Evolutionary conservation across 805 yeast genomes (phyloP), one percentile per base, ranked within the genome.

Genomic region (Myxozyma kluyveri): DNA sequence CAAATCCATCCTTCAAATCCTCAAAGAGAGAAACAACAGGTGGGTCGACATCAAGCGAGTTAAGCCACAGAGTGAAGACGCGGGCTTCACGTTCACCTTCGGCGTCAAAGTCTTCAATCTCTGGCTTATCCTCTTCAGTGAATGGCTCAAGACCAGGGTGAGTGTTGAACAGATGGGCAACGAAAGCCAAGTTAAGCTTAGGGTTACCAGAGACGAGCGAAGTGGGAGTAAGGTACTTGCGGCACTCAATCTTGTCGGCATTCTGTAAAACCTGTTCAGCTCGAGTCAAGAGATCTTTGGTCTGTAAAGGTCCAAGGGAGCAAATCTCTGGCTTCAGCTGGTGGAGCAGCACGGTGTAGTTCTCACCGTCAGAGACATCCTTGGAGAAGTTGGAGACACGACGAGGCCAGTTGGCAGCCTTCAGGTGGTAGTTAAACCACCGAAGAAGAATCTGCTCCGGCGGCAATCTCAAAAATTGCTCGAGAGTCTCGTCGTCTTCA

Each of bases 21-120:
- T 91, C 97, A 63, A 93, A 93, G 62, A 93, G 74, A 14, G 86
- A 82, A 45, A 88, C 88, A 54, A 93, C 91, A 23, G 96, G 87
- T 24, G 98, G 97, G 58, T 90, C 93, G 14, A 93, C 98, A 61
- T 93, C 98, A 64, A 93, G 78, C 1, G 96, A 88, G 72, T 93
- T 93, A 67, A 93, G 80, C 99, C 99, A 93, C 65, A 93, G 74
- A 4, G 99, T 93, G 73, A 93, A 93, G 10, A 93, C 99, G 70
- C 99, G 81, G 2, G 99, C 99, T 74, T 93, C 99, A 73, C 99
- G 86, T 73, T 93, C 99, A 58, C 99, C 99, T 73, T 93, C 99
- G 23, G 99, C 99, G 68, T 93, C 99, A 65, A 93, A 93, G 62
- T 88, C 98, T 74, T 93, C 99, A 62, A 93, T 88, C 67, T 90